Evolutionary conservation across 2,329 filamentous ascomycete species (phyloP).

Genomic region (Stemphylium beticola): DNA sequence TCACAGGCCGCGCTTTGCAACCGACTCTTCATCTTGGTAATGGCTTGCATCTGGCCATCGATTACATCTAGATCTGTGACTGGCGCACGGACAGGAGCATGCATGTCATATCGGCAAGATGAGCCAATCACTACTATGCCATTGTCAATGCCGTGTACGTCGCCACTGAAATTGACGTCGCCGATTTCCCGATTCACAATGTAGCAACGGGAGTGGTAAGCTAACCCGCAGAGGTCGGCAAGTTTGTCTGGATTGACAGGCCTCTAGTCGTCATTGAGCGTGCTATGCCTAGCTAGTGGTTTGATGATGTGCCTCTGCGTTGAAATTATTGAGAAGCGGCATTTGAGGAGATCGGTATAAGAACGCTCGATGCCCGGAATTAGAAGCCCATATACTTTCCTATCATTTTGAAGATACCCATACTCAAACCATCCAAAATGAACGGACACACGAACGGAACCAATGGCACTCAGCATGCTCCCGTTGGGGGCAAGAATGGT

Average conservation of each 20-base stretch:
- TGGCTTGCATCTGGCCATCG: slow-evolving; percentile 16
- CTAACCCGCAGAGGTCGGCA: slow-evolving; percentile 4
- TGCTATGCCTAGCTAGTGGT: slow-evolving; percentile 2
- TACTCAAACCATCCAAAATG: not conserved
- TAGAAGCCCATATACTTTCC: not conserved
- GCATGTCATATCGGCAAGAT: not conserved
- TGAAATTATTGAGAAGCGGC: not conserved
- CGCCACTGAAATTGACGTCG: slow-evolving; percentile 17
- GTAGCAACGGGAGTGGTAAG: slow-evolving; percentile 13
- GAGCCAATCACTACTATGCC: slow-evolving; percentile 17
- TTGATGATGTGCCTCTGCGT: slow-evolving; percentile 18
- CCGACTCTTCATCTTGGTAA: slow-evolving; percentile 21
- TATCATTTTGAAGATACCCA: not conserved
- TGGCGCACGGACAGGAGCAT: not conserved
- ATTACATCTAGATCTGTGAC: slow-evolving; percentile 13
- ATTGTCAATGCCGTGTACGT: slow-evolving; percentile 17
- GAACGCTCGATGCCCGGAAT: not conserved
- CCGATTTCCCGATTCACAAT: slow-evolving; percentile 16
- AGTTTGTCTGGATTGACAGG: slow-evolving; percentile 7
- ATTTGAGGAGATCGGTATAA: slow-evolving; percentile 3
- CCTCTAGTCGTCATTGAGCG: slow-evolving; percentile 28
- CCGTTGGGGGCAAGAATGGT: slow-evolving; percentile 40
- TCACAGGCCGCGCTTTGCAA: slow-evolving; percentile 13
- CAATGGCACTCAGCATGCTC: slow-evolving; percentile 18
- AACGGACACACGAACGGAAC: slow-evolving; percentile 20